Base-by-base conservation (phyloP, 1,139 yeast genomes). In the Oligophagozyma castellii region DNA sequence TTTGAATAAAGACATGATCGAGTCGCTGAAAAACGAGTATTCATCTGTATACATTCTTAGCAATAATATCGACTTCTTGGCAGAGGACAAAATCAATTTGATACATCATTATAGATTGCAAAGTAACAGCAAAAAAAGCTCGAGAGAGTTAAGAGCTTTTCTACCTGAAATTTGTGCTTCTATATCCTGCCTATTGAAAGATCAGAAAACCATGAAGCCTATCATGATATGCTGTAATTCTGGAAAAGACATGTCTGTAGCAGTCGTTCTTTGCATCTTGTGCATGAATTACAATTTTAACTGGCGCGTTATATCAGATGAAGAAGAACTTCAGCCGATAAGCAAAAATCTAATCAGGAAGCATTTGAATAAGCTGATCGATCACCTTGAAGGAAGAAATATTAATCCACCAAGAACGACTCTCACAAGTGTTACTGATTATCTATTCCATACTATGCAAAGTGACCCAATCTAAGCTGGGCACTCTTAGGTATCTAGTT, bases 321-420 rank as follows among this genome's bases (percentile, higher is more conserved):
- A 32, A 1, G 35, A 37, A 3, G 29, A 35, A 3, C 24, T 36
- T 3, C 36, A 40, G 5, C 46, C 43, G 16, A 43, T 55, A 29
- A 53, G 62, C 8, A 78, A 78, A 45, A 70, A 63, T 14, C 42
- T 59, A 4, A 66, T 83, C 5, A 67, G 72, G 33, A 65, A 63
- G 38, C 74, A 77, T 34, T 53, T 80, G 26, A 67, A 73, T 2
- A 51, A 53, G 30, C 44, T 81, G 4, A 59, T 65, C 14, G 52
- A 63, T 14, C 66, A 63, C 26, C 24, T 47, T 11, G 28, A 41
- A 4, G 48, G 46, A 2, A 32, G 50, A 10, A 48, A 43, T 22
- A 69, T 69, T 5, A 79, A 80, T 36, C 93, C 94, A 0, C 73
- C 86, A 35, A 58, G 95, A 30, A 72, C 79, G 16, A 76, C 92